Evolutionary conservation across 176 grass and related monocot species (phyloP), one percentile per base, ranked within the genome.

Genomic region (Triticum aestivum): DNA sequence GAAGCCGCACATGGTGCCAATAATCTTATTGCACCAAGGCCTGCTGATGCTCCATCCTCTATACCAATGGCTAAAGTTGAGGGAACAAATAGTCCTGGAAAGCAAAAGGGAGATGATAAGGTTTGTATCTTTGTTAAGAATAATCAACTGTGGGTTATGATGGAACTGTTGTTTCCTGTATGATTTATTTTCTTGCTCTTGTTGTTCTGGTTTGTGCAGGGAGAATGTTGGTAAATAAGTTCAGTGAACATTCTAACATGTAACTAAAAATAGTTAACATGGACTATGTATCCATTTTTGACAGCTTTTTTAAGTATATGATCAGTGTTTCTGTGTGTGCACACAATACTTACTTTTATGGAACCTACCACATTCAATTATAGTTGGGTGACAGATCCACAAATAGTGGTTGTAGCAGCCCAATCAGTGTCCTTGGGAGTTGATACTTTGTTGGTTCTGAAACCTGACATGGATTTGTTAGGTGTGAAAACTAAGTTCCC

Each of bases 61-160:
- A 41, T 72, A 86, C 64, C 65, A 78, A 72, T 86, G 73, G 42
- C 33, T 82, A 37, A 32, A 23, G 61, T 90, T 18, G 73, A 72
- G 39, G 74, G 73, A 79, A 38, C 79, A 79, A 87, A 59, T n/a
- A 87, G 65, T 82, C 56, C 52, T 89, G 70, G 47, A 11, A 86
- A 58, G 47, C 32, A 11, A 42, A 78, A 93, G 49, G 78, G 61
- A 39, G 89, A 91, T 73, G 84, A 85, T 67, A 79, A 84, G 87
- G 91, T 84, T n/a, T 52, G 63, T 86, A 61, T 61, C 4, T 27
- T 71, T 27, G 49, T 27, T 42, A 54, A 54, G 63, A 83, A 83
- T 71, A 32, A 30, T 61, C 29, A 86, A 14, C 24, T 14, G 2
- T 41, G 20, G 20, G 74, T 56, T 56, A 77, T 77, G 26, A 64